Base-by-base conservation (phyloP, 2,329 filamentous ascomycete species). In the Penicillium fuscoglaucum region DNA sequence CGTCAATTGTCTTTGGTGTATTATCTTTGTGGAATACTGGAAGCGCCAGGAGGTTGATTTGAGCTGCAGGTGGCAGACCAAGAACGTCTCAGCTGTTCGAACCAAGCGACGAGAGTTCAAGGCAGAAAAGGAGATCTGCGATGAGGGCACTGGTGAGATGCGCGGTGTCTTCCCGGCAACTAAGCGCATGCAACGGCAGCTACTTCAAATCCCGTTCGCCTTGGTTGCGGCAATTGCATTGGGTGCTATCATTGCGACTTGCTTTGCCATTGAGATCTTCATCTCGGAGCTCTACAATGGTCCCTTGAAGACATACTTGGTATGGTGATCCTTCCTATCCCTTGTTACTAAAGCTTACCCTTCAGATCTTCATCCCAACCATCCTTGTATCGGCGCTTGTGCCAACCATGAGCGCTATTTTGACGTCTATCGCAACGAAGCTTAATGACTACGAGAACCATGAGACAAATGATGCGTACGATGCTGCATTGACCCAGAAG, bases 211-310 rank as follows among this genome's bases (percentile, higher is more conserved):
- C 3, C 93, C 93, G 0, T 98, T 99, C 74, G 91, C 92, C 0
- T 70, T 96, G 12, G 81, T 86, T n/a, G 92, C 92, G 33, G 79
- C 88, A 6, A 63, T 86, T 35, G 84, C 89, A 1, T 82, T 99
- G 12, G 95, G 93, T 2, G 87, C 87, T n/a, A 82, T 99, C 60
- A 97, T 98, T 66, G 87, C 90, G 9, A 87, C 87, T 15, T 96
- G 91, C 74, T 98, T 98, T 74, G 90, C 88, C 3, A 93, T 99
- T 65, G 95, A 99, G 74, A 93, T 99, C 48, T 98, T 98, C 77
- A 91, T 99, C 66, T 93, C 90, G 0, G 93, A 99, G 76, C 87
- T 99, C 29, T 99, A 99, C 74, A 86, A 88, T 64, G 95, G 95
- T 0, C 93, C 93, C 0, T 86, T 96, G 62, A 96, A 98, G 78